phyloP scores from a whole-genome alignment of 768 basidiomycete species.

The Pisolithus orientalis region DNA sequence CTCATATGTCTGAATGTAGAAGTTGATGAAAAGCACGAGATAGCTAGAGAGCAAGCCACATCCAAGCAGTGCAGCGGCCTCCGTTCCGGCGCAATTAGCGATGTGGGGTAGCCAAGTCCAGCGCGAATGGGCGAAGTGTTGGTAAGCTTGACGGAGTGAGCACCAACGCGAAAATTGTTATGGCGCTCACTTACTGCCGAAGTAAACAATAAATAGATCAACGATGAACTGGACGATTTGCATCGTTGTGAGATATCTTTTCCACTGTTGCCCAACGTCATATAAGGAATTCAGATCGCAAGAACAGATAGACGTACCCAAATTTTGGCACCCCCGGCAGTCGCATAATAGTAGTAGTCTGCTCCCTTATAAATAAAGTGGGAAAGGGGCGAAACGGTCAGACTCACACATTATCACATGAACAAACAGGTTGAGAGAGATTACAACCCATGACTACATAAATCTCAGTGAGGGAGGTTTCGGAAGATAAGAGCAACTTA shows the following conservation, averaged over 20 bases:
- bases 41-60: conserved; percentile 86
- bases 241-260: conserved; percentile 94
- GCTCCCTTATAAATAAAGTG: not conserved
- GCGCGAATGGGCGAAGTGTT: conserved; percentile 67
- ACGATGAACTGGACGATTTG: conserved; percentile 96
- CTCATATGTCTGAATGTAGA: conserved; percentile 83
- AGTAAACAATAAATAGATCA: conserved; percentile 87
- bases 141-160: conserved; percentile 49
- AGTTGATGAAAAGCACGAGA: conserved; percentile 92
- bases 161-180: conserved; percentile 1
- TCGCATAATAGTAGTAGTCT: conserved; percentile 99
- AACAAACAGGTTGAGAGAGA: conserved; percentile 82
- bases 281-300: conserved; percentile 1
- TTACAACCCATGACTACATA: conserved; percentile 92
- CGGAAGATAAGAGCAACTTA: conserved; percentile 34
- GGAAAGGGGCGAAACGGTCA: not conserved
- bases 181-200: conserved; percentile 68
- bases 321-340: conserved; percentile 92
- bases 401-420: conserved; percentile 96
- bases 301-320: conserved; percentile 55
- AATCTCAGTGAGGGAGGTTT: conserved; percentile 1
- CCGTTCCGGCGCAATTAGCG: conserved; percentile 84
- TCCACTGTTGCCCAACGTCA: conserved; percentile 63
- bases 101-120: conserved; percentile 60
- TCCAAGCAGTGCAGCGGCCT: conserved; percentile 83